Percentiles rank a stretch among this genome's conserved stretches.
Evolutionary conservation across 2,329 filamentous ascomycete species (phyloP).

Genomic region (Claviceps pusilla): DNA sequence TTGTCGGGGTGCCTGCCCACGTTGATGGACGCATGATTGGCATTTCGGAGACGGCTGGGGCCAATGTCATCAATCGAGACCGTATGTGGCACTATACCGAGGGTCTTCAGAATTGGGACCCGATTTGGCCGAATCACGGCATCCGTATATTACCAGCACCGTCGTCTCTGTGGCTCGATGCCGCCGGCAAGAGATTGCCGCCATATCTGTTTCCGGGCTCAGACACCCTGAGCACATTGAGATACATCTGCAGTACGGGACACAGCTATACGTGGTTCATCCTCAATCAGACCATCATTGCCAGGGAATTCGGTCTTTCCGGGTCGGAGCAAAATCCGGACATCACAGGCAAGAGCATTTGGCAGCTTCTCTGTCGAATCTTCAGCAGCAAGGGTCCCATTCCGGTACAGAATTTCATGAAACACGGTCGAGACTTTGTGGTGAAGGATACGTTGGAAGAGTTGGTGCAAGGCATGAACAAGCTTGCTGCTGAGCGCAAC

Average conservation of each 20-base stretch:
- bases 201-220: slow-evolving; percentile 40
- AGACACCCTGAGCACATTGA: slow-evolving; percentile 42
- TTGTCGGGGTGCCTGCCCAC: slow-evolving; percentile 46
- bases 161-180: slow-evolving; percentile 48
- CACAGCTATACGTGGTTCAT: slow-evolving; percentile 52
- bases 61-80: slow-evolving; percentile 42
- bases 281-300: slow-evolving; percentile 41
- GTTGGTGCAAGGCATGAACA: slow-evolving; percentile 44
- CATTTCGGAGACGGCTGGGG: slow-evolving; percentile 38
- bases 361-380: slow-evolving; percentile 34
- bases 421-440: slow-evolving; percentile 44
- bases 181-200: slow-evolving; percentile 41
- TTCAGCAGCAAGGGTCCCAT: slow-evolving; percentile 37
- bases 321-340: slow-evolving; percentile 51
- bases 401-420: slow-evolving; percentile 42
- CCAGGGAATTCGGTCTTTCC: slow-evolving; percentile 46
- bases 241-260: slow-evolving; percentile 44
- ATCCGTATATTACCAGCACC: slow-evolving; percentile 46
- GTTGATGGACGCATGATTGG: slow-evolving; percentile 50
- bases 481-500: slow-evolving; percentile 28
- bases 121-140: slow-evolving; percentile 46
- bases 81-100: slow-evolving; percentile 56
- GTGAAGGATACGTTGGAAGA: slow-evolving; percentile 40
- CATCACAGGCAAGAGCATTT: slow-evolving; percentile 40
- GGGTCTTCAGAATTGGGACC: slow-evolving; percentile 45